These are phyloP conservation scores for Cyberlindnera mississippiensis DNA, from an alignment of 805 yeast species.

Conservation along the genomic window DNA sequence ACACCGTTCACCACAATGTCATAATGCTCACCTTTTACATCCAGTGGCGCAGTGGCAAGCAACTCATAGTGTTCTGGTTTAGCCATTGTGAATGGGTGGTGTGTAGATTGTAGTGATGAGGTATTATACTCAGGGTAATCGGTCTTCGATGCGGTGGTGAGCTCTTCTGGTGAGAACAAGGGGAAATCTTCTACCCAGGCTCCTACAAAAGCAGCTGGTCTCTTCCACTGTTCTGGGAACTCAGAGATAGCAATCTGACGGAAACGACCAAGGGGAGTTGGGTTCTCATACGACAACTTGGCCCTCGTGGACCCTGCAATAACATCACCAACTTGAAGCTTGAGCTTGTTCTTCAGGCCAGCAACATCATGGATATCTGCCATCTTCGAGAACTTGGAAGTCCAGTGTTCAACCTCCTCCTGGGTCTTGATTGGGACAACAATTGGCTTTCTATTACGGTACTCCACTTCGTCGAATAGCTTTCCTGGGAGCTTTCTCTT, in stretches of 20 bases:
- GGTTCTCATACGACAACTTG: slow-evolving; percentile 73
- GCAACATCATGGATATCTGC: slow-evolving; percentile 32
- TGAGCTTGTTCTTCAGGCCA: slow-evolving; percentile 32
- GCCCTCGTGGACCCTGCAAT: slow-evolving; percentile 79
- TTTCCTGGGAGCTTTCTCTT: slow-evolving; percentile 32
- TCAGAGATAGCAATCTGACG: slow-evolving; percentile 67
- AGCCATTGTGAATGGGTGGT: slow-evolving; percentile 97
- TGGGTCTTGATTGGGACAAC: slow-evolving; percentile 47
- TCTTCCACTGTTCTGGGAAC: slow-evolving; percentile 44
- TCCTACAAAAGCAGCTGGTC: slow-evolving; percentile 44
- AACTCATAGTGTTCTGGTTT: slow-evolving; percentile 60
- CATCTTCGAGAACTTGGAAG: slow-evolving; percentile 28
- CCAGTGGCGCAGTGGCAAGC: slow-evolving; percentile 51
- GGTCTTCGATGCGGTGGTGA: slow-evolving; percentile 15
- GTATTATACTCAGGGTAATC: slow-evolving; percentile 62
- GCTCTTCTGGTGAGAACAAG: slow-evolving; percentile 73
- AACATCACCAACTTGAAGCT: slow-evolving; percentile 62
- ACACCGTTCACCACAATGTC: slow-evolving; percentile 92
- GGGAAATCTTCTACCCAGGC: slow-evolving; percentile 94
- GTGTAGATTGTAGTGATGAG: slow-evolving; percentile 61
- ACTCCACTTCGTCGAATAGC: slow-evolving; percentile 40
- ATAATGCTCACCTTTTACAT: slow-evolving; percentile 84
- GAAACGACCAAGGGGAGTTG: slow-evolving; percentile 88
- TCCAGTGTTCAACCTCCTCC: slow-evolving; percentile 43
- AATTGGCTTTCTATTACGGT: slow-evolving; percentile 55